These are phyloP conservation scores for Sonneratia alba DNA, from an alignment of 345 rosid species.

Conservation along the genomic window DNA sequence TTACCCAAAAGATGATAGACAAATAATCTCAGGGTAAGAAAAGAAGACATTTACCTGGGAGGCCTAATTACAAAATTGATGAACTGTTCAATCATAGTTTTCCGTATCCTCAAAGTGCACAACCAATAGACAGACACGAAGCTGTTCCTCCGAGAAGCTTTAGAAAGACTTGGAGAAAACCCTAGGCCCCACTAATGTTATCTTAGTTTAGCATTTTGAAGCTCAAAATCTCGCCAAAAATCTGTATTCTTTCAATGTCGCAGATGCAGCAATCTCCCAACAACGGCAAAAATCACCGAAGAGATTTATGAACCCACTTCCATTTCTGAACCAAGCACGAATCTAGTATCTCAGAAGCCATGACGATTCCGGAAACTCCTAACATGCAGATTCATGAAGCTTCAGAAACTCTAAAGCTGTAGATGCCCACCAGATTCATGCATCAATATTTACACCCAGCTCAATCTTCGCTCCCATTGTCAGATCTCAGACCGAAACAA, in stretches of 20 bases:
- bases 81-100: slow-evolving; percentile 82
- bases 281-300: not conserved
- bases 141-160: not conserved
- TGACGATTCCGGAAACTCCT: not conserved
- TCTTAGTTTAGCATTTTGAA: not conserved
- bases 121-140: not conserved
- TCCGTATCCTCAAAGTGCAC: not conserved
- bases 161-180: not conserved
- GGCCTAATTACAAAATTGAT: slow-evolving; percentile 97
- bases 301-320: not conserved
- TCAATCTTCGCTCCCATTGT: not conserved
- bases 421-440: not conserved
- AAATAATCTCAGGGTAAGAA: slow-evolving; percentile 1
- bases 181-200: not conserved
- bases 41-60: slow-evolving; percentile 54
- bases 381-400: not conserved
- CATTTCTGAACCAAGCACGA: not conserved
- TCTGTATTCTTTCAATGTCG: not conserved
- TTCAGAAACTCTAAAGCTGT: not conserved
- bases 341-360: not conserved
- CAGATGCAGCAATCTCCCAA: not conserved
- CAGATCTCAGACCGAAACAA: slow-evolving; percentile 3
- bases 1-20: not conserved
- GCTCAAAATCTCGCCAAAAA: not conserved
- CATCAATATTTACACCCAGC: not conserved